phyloP scores from a whole-genome alignment of 2,329 filamentous ascomycete species.

The Rhinocladiella similis region DNA sequence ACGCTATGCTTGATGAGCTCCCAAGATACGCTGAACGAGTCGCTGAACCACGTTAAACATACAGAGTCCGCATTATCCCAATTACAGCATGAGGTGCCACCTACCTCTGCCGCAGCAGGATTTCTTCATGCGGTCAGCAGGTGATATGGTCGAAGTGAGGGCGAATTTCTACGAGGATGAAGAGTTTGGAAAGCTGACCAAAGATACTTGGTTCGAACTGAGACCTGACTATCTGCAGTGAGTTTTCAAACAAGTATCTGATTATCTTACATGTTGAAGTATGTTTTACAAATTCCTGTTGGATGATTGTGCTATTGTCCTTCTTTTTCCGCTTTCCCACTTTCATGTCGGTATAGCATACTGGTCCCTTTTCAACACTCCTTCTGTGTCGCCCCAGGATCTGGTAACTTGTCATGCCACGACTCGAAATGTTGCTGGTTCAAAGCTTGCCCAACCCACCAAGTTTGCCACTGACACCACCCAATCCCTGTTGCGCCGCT shows the following conservation, averaged over 20 bases:
- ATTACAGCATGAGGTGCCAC: background rate
- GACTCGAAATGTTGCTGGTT: too few species aligned
- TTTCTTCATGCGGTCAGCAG: background rate
- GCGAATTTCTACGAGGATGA: constrained; percentile 1
- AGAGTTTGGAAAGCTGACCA: background rate
- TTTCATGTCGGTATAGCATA: too few species aligned
- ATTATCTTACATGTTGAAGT: too few species aligned
- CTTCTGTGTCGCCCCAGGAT: too few species aligned
- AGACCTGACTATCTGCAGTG: background rate
- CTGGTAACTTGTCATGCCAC: too few species aligned
- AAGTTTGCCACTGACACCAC: constrained; percentile 14
- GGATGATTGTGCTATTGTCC: too few species aligned
- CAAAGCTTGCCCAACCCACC: constrained; percentile 17
- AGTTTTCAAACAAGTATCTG: too few species aligned
- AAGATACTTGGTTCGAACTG: background rate
- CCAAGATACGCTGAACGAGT: background rate
- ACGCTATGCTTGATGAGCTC: background rate
- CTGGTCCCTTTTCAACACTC: too few species aligned
- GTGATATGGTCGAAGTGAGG: background rate
- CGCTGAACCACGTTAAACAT: background rate
- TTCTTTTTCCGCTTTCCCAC: background rate
- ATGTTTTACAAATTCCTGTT: too few species aligned
- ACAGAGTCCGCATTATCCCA: background rate
- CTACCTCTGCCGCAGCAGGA: background rate
- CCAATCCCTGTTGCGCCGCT: constrained; percentile 15